Evolutionary conservation across 1,284 basidiomycete species (phyloP).

Genomic region (Somion occarium): DNA sequence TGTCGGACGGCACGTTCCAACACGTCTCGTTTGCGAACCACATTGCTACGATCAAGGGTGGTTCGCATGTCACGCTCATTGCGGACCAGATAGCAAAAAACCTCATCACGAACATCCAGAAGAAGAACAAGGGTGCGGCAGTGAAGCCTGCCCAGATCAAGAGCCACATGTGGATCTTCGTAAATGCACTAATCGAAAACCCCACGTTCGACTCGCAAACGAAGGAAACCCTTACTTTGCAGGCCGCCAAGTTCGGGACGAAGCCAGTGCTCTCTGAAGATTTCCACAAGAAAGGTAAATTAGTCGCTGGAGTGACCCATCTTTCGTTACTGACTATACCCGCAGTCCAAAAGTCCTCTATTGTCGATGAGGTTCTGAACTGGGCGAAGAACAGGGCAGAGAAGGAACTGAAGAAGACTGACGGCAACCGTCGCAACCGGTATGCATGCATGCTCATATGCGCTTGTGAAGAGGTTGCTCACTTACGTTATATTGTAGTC

Average conservation of each 20-base stretch:
- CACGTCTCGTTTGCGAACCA: conserved; percentile 98
- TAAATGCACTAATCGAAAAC: conserved; percentile 96
- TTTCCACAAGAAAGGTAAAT: conserved; percentile 90
- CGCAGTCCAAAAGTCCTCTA: conserved; percentile 83
- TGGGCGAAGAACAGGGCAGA: conserved; percentile 98
- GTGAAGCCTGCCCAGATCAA: conserved; percentile 94
- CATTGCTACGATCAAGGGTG: conserved; percentile 96
- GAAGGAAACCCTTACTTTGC: conserved; percentile 93
- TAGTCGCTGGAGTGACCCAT: background rate
- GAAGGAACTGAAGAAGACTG: conserved; percentile 93
- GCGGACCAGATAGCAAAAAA: conserved; percentile 89
- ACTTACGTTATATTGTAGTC: too few relatives aligned
- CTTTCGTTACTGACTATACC: background rate
- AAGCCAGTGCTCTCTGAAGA: conserved; percentile 85
- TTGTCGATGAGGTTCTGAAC: conserved; percentile 90
- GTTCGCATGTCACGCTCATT: conserved; percentile 88
- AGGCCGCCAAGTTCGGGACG: conserved; percentile 87
- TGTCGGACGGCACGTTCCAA: conserved; percentile 88
- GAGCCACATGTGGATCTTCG: conserved; percentile 98
- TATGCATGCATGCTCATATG: conserved; percentile 26
- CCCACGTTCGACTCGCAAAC: conserved; percentile 99
- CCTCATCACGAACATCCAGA: conserved; percentile 77
- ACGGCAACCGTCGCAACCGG: conserved; percentile 91
- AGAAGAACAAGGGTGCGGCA: conserved; percentile 95
- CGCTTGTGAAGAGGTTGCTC: too few relatives aligned